Evolutionary conservation across 2,329 filamentous ascomycete genomes (phyloP), one percentile per base, ranked within the genome.

Genomic region (Berkeleyomyces basicola): DNA sequence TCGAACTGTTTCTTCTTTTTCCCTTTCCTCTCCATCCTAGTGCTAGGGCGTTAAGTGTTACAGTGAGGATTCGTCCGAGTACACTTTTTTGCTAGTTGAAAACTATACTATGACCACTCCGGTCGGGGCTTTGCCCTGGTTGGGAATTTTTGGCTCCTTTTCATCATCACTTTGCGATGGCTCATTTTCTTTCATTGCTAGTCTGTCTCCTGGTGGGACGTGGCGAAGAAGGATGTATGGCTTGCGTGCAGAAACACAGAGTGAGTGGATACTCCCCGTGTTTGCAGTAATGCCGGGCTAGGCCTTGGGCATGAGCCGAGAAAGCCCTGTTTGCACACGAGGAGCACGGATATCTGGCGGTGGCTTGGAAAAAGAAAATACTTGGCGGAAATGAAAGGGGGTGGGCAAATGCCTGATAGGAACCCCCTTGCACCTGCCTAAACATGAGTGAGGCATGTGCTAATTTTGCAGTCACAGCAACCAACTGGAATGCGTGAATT

Each of bases 31-130:
- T 69, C 72, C 74, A 80, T 81, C 78, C 76, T 69, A 78, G 81
- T 84, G 83, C 82, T 83, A 75, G 83, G 84, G 85, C 84, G 80
- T 84, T 84, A 87, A 82, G 83, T 82, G 80, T 83, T 83, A 80
- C 83, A 86, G 84, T 87, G 84, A 87, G 82, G 85, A 87, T 84
- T 85, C 77, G 80, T 84, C 82, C 79, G 82, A 85, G 81, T 78
- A 79, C 77, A 79, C 78, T 78, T 84, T 84, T 87, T 87, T 87
- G 85, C 85, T 87, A 86, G 84, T 88, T 88, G 85, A 87, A 87
- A 88, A 87, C 85, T 88, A 87, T 81, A 80, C 70, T 78, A 76
- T 83, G 83, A 87, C 84, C 76, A 77, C 84, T 87, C 76, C 77
- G 79, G 74, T 55, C 77, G 79, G 81, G 82, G 79, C 81, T 79